Evolutionary conservation across 306 rosid genomes (phyloP).

Genomic region (Gynostemma pentaphyllum): DNA sequence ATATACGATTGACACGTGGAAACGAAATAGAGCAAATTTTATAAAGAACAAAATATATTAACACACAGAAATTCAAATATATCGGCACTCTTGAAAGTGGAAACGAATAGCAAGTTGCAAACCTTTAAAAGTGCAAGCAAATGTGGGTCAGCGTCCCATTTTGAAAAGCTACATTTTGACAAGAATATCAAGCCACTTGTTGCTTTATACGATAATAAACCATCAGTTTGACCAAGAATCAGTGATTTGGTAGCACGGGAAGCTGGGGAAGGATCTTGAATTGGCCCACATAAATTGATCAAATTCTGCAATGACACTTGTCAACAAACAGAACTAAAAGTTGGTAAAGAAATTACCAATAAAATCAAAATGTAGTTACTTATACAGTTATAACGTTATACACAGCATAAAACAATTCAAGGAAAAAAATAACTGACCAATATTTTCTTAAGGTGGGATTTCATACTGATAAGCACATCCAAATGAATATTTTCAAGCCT

Average conservation of each 20-base stretch:
- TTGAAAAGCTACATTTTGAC: conserved; percentile 72
- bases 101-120: conserved; percentile 7
- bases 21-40: too few relatives aligned
- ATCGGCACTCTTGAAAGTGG: background rate
- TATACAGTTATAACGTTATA: too few relatives aligned
- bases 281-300: conserved; percentile 76
- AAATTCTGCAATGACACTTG: conserved; percentile 69
- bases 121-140: conserved; percentile 81
- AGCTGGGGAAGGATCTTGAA: conserved; percentile 92
- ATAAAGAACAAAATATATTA: background rate
- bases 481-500: conserved; percentile 51
- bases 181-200: conserved; percentile 58
- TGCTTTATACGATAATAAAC: conserved; percentile 65
- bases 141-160: conserved; percentile 66
- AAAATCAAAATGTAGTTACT: conserved; percentile 4
- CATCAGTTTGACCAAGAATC: conserved; percentile 66
- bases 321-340: conserved; percentile 31
- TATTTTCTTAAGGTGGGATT: conserved; percentile 60
- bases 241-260: conserved; percentile 53
- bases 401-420: conserved; percentile 19
- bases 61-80: background rate
- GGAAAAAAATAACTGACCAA: conserved; percentile 55
- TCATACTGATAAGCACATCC: conserved; percentile 62
- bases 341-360: background rate
- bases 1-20: background rate